phyloP scores from a whole-genome alignment of 805 yeast genomes.

The Metschnikowia dekortorum region DNA sequence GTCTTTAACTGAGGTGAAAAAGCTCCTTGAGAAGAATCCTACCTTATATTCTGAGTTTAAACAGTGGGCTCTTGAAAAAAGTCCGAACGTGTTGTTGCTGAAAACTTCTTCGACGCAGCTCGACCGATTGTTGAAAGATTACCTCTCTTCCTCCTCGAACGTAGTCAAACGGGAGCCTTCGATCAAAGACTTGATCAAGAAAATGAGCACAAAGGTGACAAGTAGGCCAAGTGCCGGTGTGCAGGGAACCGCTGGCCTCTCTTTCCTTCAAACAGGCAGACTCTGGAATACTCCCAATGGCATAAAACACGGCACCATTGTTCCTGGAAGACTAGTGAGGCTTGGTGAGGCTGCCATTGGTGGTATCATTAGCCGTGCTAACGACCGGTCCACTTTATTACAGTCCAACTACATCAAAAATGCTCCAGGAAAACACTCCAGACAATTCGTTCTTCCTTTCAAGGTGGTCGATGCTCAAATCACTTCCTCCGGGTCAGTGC shows the following conservation, averaged over 20 bases:
- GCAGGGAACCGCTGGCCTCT: slow-evolving; percentile 74
- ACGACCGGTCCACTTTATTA: slow-evolving; percentile 29
- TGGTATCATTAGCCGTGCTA: slow-evolving; percentile 43
- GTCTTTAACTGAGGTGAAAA: slow-evolving; percentile 25
- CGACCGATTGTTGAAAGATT: slow-evolving; percentile 30
- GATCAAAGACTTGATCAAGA: slow-evolving; percentile 23
- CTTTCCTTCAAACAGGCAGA: slow-evolving; percentile 66
- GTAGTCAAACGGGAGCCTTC: slow-evolving; percentile 20
- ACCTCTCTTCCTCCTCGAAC: slow-evolving; percentile 21
- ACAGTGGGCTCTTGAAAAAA: slow-evolving; percentile 47
- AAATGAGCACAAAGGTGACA: slow-evolving; percentile 10
- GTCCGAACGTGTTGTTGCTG: slow-evolving; percentile 37
- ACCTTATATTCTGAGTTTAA: slow-evolving; percentile 49
- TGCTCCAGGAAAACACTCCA: slow-evolving; percentile 36
- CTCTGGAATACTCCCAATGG: slow-evolving; percentile 71
- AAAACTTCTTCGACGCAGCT: slow-evolving; percentile 21
- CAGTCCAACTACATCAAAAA: slow-evolving; percentile 32
- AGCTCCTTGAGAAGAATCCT: slow-evolving; percentile 39
- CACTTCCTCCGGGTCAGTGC: slow-evolving; percentile 35
- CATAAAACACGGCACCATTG: slow-evolving; percentile 46
- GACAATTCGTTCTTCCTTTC: slow-evolving; percentile 44
- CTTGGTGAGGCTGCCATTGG: slow-evolving; percentile 53
- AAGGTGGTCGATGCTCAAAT: slow-evolving; percentile 35
- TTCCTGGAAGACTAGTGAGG: slow-evolving; percentile 64
- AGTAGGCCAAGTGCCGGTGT: slow-evolving; percentile 22